Percentiles rank a stretch among this genome's conserved stretches.
Evolutionary conservation across 768 basidiomycete species (phyloP).

Genomic region (Xerocomellus dryophilus): DNA sequence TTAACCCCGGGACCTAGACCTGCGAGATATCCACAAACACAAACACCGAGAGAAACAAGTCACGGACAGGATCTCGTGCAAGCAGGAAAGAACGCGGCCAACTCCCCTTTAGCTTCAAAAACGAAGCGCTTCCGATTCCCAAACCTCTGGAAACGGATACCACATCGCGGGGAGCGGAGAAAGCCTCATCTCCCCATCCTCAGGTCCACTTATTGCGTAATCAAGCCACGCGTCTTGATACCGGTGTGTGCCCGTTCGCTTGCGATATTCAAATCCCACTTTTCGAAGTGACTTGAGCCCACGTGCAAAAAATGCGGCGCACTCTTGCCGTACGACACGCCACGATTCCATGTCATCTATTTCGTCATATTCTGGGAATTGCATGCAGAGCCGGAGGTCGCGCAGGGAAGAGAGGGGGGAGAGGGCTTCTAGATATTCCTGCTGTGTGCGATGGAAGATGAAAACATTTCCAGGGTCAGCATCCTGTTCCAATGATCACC

Average conservation of each 20-base stretch:
- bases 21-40: conserved; percentile 11
- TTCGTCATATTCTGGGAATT: conserved; percentile 36
- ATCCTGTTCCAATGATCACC: conserved; percentile 23
- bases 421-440: conserved; percentile 35
- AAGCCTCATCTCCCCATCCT: conserved; percentile 21
- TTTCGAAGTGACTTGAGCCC: conserved; percentile 31
- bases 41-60: conserved; percentile 2
- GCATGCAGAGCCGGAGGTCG: conserved; percentile 35
- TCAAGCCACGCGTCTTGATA: conserved; percentile 38
- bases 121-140: conserved; percentile 25
- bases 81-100: neutral
- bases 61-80: neutral
- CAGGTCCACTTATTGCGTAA: conserved; percentile 25
- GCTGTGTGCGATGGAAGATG: conserved; percentile 27
- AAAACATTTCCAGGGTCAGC: conserved; percentile 31
- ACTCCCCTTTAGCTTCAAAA: conserved; percentile 15
- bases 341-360: conserved; percentile 33
- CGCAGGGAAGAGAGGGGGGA: conserved; percentile 27
- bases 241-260: conserved; percentile 34
- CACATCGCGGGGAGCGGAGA: conserved; percentile 27
- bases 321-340: conserved; percentile 29
- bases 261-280: conserved; percentile 37
- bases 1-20: conserved; percentile 18
- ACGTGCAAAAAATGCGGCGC: conserved; percentile 29
- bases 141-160: conserved; percentile 37